Base-by-base conservation (phyloP, 2,329 filamentous ascomycete genomes). In the Sclerotinia spermophila region DNA sequence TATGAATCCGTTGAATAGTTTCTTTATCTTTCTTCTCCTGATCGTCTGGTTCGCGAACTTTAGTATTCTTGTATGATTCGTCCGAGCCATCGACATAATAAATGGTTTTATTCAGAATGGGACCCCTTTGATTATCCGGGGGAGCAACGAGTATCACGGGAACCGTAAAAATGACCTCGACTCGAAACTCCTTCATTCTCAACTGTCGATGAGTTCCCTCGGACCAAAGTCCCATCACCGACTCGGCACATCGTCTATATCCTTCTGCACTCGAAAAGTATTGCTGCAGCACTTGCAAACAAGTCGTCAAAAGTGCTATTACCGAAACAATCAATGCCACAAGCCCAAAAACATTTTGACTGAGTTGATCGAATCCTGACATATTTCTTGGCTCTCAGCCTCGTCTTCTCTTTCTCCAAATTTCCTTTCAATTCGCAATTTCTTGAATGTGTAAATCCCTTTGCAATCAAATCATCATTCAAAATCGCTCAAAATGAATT, bases 1-100 rank as follows among this genome's bases (percentile, higher is more conserved):
- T 88, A 72, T 86, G 85, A 0, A 87, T 81, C 30, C 75, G 72
- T 44, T 71, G 61, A 24, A 60, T 69, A 4, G 74, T 53, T 55
- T 75, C 62, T 11, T 55, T 15, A 19, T 75, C 72, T n/a, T 55
- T 73, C 38, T 67, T 30, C 17, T 60, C 6, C 59, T 70, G 60
- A 17, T 38, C 75, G 5, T 40, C 8, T 4, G 53, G 68, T 11
- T 60, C 60, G 7, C 75, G 55, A 11, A 78, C 72, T 10, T 68
- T 65, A 0, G 77, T 78, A 15, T 77, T 72, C 6, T 67, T 42
- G 55, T 77, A 79, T 1, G 76, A 77, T 5, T 74, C 42, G 0
- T 53, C 35, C 0, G 75, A 74, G 8, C 78, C 78, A 65, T 77
- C 72, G 3, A 79, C 72, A 42, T 77, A 77, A 65, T 74, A 33